Conservation (phyloP, 176 grass and related monocot genomes). For the Echinochloa phyllopogon region DNA sequence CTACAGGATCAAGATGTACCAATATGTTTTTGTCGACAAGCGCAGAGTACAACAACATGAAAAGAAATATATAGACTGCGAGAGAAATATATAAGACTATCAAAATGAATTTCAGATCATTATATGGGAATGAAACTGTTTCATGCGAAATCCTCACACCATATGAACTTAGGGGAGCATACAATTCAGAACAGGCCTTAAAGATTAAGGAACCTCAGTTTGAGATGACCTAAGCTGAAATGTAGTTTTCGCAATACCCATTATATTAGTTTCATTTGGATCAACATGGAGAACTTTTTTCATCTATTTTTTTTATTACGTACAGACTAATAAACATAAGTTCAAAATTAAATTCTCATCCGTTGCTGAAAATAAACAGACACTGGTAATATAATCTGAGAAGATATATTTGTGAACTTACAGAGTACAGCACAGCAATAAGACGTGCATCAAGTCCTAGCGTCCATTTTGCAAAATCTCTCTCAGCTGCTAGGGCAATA, state of each 20-base stretch:
- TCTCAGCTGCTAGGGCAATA: conserved; percentile 50
- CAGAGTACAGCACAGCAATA: conserved; percentile 48
- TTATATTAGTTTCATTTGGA: background rate
- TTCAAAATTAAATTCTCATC: background rate
- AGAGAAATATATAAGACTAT: background rate
- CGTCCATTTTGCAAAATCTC: conserved; percentile 64
- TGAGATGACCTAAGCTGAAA: background rate
- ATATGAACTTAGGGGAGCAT: background rate
- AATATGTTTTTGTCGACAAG: background rate
- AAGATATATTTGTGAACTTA: conserved; percentile 16
- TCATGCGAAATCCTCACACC: background rate
- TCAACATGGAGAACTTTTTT: background rate
- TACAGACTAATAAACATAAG: background rate
- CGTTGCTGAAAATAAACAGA: background rate
- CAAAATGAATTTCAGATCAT: background rate
- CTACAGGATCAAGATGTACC: background rate
- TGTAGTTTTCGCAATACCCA: background rate
- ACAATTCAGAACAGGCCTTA: background rate
- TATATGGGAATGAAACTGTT: background rate
- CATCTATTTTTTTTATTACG: background rate
- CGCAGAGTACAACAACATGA: background rate
- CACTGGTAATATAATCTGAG: background rate
- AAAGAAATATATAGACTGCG: background rate
- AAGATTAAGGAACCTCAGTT: background rate
- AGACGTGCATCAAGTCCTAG: conserved; percentile 39